These are phyloP conservation scores for Neofusicoccum ribis DNA, from an alignment of 2,329 filamentous ascomycete species.

Conservation along the genomic window DNA sequence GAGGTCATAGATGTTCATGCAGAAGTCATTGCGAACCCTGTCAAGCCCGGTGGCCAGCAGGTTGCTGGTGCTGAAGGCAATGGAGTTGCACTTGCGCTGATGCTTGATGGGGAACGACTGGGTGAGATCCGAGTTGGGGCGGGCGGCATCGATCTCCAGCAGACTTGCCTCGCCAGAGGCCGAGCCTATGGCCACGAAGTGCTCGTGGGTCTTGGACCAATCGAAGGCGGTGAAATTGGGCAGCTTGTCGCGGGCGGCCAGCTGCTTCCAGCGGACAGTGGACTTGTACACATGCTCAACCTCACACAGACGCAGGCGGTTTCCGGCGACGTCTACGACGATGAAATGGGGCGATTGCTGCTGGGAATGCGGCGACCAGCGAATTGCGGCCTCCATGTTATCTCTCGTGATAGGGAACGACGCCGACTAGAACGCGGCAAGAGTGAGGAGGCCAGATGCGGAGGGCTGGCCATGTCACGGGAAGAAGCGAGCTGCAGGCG, in stretches of 20 bases:
- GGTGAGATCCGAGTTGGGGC: constrained; percentile 45
- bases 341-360: constrained; percentile 57
- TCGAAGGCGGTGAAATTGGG: constrained; percentile 66
- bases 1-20: constrained; percentile 80
- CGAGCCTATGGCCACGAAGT: constrained; percentile 73
- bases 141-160: constrained; percentile 68
- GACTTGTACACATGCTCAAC: constrained; percentile 39
- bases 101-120: constrained; percentile 72
- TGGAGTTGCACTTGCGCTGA: constrained; percentile 75
- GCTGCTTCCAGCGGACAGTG: constrained; percentile 53
- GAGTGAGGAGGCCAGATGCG: neutral
- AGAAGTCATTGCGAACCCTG: constrained; percentile 77
- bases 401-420: neutral
- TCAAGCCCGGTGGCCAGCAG: constrained; percentile 78
- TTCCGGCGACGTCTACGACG: constrained; percentile 61
- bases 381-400: constrained; percentile 61
- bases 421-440: neutral
- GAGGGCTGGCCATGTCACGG: constrained; percentile 11
- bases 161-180: constrained; percentile 74
- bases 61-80: constrained; percentile 72
- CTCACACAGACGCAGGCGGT: constrained; percentile 59
- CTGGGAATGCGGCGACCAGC: constrained; percentile 63
- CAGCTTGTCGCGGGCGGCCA: constrained; percentile 56
- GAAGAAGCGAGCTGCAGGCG: constrained; percentile 3
- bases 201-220: constrained; percentile 62